Percentiles rank a stretch among this genome's conserved stretches.
Evolutionary conservation across 1,139 yeast species (phyloP).

Genomic region (Pichia sp.): DNA sequence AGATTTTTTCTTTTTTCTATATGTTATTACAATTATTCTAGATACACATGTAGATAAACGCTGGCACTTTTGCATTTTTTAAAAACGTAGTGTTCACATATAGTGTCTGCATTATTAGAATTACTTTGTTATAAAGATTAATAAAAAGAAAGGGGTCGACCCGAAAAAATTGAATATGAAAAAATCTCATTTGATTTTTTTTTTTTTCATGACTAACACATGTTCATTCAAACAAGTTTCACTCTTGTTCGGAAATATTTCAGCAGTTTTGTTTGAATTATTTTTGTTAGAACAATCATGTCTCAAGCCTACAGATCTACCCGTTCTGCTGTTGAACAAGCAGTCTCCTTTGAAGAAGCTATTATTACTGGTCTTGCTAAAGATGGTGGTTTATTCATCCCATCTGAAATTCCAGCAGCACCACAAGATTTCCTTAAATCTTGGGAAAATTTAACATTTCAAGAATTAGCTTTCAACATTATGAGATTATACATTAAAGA

Average conservation of each 20-base stretch:
- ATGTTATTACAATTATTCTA: too few species aligned
- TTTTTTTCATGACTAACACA: not conserved
- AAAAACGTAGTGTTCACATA: too few species aligned
- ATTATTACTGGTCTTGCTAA: constrained; percentile 91
- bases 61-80: too few species aligned
- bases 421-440: constrained; percentile 50
- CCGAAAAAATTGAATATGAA: too few species aligned
- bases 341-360: constrained; percentile 80
- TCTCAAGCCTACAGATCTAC: constrained; percentile 79
- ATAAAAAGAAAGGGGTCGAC: too few species aligned
- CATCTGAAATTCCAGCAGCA: constrained; percentile 69
- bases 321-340: constrained; percentile 52
- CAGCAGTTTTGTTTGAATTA: not conserved
- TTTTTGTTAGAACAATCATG: not conserved
- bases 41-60: too few species aligned
- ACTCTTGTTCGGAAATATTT: not conserved
- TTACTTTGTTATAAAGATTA: too few species aligned
- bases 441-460: constrained; percentile 74
- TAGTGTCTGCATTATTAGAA: too few species aligned
- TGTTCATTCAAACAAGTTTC: not conserved
- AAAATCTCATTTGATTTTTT: not conserved
- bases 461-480: constrained; percentile 80
- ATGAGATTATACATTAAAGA: constrained; percentile 69
- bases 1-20: not conserved
- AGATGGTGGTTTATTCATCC: constrained; percentile 93